Evolutionary conservation across 2,329 filamentous ascomycete species (phyloP), one percentile per base, ranked within the genome.

Genomic region (Oidium heveae): DNA sequence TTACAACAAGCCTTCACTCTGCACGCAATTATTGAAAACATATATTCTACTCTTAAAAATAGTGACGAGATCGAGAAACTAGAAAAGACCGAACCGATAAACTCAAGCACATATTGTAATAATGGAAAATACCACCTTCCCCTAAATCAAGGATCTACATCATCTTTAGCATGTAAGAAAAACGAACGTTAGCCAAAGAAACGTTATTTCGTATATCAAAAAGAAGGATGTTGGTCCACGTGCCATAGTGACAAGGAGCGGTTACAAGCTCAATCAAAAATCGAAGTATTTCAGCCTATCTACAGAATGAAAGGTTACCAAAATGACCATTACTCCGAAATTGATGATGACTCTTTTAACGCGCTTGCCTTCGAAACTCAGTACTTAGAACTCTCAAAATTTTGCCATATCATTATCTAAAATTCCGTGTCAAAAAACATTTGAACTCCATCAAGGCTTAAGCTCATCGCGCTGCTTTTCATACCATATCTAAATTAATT

Each of bases 161-260:
- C 39, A 6, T n/a, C n/a, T n/a, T n/a, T n/a, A n/a, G n/a, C n/a
- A n/a, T n/a, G n/a, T n/a, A 10, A 43, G 16, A 58, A 56, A 15
- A 54, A 55, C 15, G 59, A 49, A 28, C 44, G 20, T 49, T 15
- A 3, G 12, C 20, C 18, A 28, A 53, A 28, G 15, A 53, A 53
- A 22, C 20, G 39, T n/a, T 53, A 36, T 16, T 53, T 53, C 32
- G 36, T 43, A 7, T 53, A 36, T 20, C 34, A 41, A 53, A 44
- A 32, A 33, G 18, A 32, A n/a, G 20, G 37, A 24, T 53, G 52
- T 34, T 43, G 52, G 52, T 32, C 36, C 22, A 43, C 37, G 16
- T 18, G 32, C 13, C 36, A 43, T 33, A 28, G 36, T 18, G 37
- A 43, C n/a, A 33, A 32, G 24, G 36, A 43, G n/a, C 36, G 52